Percentiles rank a stretch among this genome's conserved stretches.
Conservation (phyloP, 371 early-diverging fungal genomes). For the Conidiobolus incongruus region DNA sequence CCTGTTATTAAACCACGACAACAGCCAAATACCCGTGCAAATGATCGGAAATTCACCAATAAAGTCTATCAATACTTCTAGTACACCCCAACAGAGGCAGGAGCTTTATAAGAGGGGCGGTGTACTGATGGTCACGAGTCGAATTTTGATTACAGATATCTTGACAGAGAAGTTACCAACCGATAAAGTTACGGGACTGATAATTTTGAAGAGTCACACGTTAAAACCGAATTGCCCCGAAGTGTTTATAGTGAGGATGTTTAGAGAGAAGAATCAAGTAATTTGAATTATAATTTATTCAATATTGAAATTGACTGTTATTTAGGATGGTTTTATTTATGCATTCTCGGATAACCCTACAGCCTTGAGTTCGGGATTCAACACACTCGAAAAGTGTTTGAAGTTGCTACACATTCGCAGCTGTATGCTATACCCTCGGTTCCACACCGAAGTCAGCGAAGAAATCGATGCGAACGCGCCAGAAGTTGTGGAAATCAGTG, state of each 20-base stretch:
- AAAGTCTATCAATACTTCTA: too few species aligned
- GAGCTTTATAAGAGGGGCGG: constrained; percentile 62
- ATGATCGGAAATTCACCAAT: too few species aligned
- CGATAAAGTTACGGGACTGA: constrained; percentile 57
- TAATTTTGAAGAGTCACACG: constrained; percentile 75
- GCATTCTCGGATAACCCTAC: constrained; percentile 81
- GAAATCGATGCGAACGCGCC: constrained; percentile 23
- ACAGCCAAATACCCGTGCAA: too few species aligned
- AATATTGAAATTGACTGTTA: background rate
- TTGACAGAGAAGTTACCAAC: constrained; percentile 54
- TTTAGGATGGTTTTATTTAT: constrained; percentile 65
- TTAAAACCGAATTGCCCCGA: constrained; percentile 63
- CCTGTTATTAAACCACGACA: too few species aligned
- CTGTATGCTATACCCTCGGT: constrained; percentile 78
- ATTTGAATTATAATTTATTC: background rate
- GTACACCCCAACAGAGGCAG: background rate
- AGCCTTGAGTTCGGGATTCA: constrained; percentile 38
- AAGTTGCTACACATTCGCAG: constrained; percentile 56
- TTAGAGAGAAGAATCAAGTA: constrained; percentile 50
- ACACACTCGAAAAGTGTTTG: constrained; percentile 65
- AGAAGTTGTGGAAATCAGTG: constrained; percentile 56
- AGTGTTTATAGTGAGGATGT: constrained; percentile 65
- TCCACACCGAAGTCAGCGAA: constrained; percentile 41
- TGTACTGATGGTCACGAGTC: constrained; percentile 64
- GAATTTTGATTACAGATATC: constrained; percentile 88